A percentile compares a stretch with the other conserved stretches of the same genome.
phyloP scores from a whole-genome alignment of 2,329 filamentous ascomycete species.

The Ascochyta pisi region DNA sequence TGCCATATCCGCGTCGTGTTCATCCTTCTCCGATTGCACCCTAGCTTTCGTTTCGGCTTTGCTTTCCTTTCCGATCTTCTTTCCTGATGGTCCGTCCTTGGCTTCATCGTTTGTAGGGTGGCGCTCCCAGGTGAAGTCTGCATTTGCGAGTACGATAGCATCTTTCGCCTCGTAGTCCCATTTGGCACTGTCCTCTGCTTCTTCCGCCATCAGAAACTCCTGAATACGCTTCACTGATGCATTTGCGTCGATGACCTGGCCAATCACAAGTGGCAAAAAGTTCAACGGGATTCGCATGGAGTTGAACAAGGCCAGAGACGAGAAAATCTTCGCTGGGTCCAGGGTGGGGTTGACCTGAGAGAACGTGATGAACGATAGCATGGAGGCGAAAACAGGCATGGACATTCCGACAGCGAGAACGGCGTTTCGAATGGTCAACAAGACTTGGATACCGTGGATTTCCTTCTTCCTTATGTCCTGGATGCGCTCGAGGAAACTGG shows the following conservation, averaged over 20 bases:
- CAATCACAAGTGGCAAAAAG: slow-evolving; percentile 83
- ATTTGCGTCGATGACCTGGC: slow-evolving; percentile 88
- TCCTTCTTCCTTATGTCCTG: slow-evolving; percentile 76
- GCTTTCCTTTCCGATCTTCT: slow-evolving; percentile 57
- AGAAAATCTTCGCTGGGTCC: slow-evolving; percentile 82
- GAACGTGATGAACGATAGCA: slow-evolving; percentile 90
- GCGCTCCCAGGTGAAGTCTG: slow-evolving; percentile 87
- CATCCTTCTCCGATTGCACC: slow-evolving; percentile 28
- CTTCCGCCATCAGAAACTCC: slow-evolving; percentile 86
- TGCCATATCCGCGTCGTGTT: slow-evolving; percentile 52
- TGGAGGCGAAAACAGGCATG: slow-evolving; percentile 91
- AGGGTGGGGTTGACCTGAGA: slow-evolving; percentile 70
- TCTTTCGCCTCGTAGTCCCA: slow-evolving; percentile 61
- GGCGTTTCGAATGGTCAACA: slow-evolving; percentile 82
- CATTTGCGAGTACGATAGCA: slow-evolving; percentile 72
- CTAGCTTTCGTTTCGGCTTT: slow-evolving; percentile 45
- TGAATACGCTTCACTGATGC: slow-evolving; percentile 85
- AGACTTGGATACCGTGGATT: slow-evolving; percentile 81
- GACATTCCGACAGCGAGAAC: slow-evolving; percentile 86
- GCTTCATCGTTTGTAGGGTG: slow-evolving; percentile 60
- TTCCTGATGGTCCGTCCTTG: slow-evolving; percentile 47
- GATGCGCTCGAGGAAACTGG: slow-evolving; percentile 79
- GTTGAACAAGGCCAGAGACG: slow-evolving; percentile 93
- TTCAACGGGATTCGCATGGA: slow-evolving; percentile 89
- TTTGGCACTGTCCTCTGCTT: slow-evolving; percentile 74